phyloP scores from a whole-genome alignment of 441 rosid species.

The Bruguiera hainesii region DNA sequence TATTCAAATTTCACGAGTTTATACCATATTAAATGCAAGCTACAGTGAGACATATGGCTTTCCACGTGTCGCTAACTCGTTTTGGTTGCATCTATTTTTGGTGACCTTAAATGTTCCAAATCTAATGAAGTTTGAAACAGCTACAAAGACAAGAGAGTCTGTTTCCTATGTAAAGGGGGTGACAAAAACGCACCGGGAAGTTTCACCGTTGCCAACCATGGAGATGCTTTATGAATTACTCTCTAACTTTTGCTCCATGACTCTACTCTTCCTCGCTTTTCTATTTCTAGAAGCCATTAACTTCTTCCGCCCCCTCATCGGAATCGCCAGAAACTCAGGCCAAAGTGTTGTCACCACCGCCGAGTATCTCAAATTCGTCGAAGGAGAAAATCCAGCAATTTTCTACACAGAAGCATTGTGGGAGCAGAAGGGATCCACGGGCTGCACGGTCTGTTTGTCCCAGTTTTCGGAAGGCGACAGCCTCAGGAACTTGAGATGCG shows the following conservation, averaged over 20 bases:
- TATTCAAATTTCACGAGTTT: no score
- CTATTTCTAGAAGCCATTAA: slow-evolving; percentile 25
- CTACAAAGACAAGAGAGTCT: neutral
- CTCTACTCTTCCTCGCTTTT: slow-evolving; percentile 36
- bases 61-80: neutral
- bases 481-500: slow-evolving; percentile 36
- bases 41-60: neutral
- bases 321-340: slow-evolving; percentile 5
- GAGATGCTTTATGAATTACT: slow-evolving; percentile 30
- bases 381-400: slow-evolving; percentile 34
- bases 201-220: slow-evolving; percentile 21
- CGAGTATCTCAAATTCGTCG: slow-evolving; percentile 34
- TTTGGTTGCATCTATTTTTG: neutral
- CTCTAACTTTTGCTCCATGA: slow-evolving; percentile 29
- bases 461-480: slow-evolving; percentile 40
- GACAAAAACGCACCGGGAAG: neutral
- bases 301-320: slow-evolving; percentile 31
- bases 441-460: slow-evolving; percentile 47
- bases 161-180: neutral
- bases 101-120: neutral
- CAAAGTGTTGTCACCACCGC: slow-evolving; percentile 20
- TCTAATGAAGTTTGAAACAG: neutral
- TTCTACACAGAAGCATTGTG: slow-evolving; percentile 15
- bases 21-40: no score
- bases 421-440: slow-evolving; percentile 12